Conservation (phyloP, 352 stramenopile species). For the Globisporangium parvum region DNA sequence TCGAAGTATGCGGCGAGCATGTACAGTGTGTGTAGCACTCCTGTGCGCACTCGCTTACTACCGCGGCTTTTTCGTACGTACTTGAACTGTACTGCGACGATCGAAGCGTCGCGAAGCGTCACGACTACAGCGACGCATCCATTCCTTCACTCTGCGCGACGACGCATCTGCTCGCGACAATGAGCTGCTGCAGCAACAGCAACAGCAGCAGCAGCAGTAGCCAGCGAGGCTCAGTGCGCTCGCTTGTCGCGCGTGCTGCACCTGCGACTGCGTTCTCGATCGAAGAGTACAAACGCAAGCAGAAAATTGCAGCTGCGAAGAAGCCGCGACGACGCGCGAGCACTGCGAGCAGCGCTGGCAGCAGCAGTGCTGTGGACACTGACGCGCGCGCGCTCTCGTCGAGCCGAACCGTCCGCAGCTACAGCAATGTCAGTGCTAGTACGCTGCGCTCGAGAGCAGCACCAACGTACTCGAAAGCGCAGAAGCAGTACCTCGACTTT, state of each 20-base stretch:
- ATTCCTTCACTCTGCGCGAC: too few relatives aligned
- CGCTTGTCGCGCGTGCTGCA: background rate
- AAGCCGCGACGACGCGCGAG: slow-evolving; percentile 8
- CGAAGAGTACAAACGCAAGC: slow-evolving; percentile 50
- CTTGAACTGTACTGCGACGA: too few relatives aligned
- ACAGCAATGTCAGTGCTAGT: background rate
- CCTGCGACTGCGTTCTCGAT: slow-evolving; percentile 35
- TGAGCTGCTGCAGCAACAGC: background rate
- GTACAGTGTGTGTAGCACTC: too few relatives aligned
- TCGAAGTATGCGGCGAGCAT: too few relatives aligned
- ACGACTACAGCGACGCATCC: too few relatives aligned
- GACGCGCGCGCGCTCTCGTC: background rate
- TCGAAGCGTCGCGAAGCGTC: too few relatives aligned
- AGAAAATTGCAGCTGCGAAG: slow-evolving; percentile 33
- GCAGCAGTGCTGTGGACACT: background rate
- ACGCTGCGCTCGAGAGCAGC: background rate
- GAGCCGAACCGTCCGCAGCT: background rate
- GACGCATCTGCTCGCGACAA: background rate
- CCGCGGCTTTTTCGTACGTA: too few relatives aligned
- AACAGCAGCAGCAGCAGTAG: background rate
- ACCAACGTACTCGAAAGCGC: slow-evolving; percentile 23
- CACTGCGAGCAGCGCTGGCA: background rate
- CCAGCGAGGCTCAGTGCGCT: too few relatives aligned
- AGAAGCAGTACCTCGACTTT: slow-evolving; percentile 50
- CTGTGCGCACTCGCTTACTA: too few relatives aligned